These are phyloP conservation scores for Crithidia fasciculata DNA, from an alignment of 208 protist genomes.

Conservation along the genomic window DNA sequence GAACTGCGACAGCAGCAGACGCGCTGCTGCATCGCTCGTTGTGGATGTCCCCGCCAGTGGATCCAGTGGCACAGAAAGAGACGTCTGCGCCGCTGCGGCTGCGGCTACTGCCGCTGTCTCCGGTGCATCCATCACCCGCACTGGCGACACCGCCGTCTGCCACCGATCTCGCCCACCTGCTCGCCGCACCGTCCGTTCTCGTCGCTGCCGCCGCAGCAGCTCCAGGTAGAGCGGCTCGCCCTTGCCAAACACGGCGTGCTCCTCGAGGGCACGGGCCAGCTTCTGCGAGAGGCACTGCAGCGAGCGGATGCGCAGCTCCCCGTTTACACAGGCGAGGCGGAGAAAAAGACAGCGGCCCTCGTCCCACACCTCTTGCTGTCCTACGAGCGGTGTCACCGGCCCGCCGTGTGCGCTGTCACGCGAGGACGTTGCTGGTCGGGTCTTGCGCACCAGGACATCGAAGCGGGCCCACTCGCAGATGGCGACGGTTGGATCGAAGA, in stretches of 20 bases:
- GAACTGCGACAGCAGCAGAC: conserved; percentile 35
- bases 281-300: conserved; percentile 72
- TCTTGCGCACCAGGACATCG: conserved; percentile 78
- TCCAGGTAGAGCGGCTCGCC: conserved; percentile 69
- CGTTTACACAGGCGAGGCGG: conserved; percentile 75
- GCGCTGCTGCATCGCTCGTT: too few species aligned
- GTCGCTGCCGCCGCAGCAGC: conserved; percentile 36
- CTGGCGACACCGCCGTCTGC: conserved; percentile 16
- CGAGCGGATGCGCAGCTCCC: conserved; percentile 77
- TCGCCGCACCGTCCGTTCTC: background rate
- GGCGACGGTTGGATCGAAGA: conserved; percentile 46
- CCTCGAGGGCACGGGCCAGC: conserved; percentile 54
- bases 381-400: conserved; percentile 11
- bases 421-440: background rate
- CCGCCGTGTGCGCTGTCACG: background rate
- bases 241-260: conserved; percentile 62
- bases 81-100: background rate
- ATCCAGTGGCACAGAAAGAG: background rate
- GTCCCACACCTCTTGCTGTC: conserved; percentile 53
- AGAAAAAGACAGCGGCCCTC: conserved; percentile 59
- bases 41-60: background rate
- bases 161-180: background rate
- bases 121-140: conserved; percentile 32
- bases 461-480: conserved; percentile 81
- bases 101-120: conserved; percentile 1